These are phyloP conservation scores for Moniliella sp. DNA, from an alignment of 1,284 basidiomycete species.

Conservation along the genomic window DNA sequence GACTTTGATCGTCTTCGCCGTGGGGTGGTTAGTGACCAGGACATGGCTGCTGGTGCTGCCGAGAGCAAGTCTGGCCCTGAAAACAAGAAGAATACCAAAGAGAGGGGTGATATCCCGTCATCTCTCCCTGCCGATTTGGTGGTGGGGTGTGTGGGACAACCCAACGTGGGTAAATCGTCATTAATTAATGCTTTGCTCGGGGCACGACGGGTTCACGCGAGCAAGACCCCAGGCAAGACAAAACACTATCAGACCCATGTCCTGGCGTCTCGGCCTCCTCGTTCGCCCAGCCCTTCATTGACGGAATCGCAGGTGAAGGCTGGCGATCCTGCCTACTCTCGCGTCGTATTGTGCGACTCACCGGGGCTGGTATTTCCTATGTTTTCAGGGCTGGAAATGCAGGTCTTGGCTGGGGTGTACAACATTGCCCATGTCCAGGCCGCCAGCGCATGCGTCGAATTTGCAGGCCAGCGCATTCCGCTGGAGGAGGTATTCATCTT, in stretches of 20 bases:
- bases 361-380: slow-evolving; percentile 46
- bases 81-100: neutral
- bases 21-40: neutral
- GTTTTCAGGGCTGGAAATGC: slow-evolving; percentile 15
- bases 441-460: slow-evolving; percentile 51
- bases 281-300: slow-evolving; percentile 65
- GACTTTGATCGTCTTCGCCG: slow-evolving; percentile 5
- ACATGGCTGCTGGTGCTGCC: too few relatives aligned
- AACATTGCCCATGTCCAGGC: slow-evolving; percentile 62
- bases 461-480: slow-evolving; percentile 49
- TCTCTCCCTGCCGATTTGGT: too few relatives aligned
- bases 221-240: slow-evolving; percentile 75
- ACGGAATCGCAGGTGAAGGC: slow-evolving; percentile 38
- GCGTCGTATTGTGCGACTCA: slow-evolving; percentile 12
- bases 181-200: slow-evolving; percentile 74
- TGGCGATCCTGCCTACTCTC: slow-evolving; percentile 3
- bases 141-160: slow-evolving; percentile 50
- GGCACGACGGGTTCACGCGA: slow-evolving; percentile 56
- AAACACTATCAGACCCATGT: slow-evolving; percentile 77
- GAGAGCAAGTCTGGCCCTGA: too few relatives aligned
- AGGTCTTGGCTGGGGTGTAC: slow-evolving; percentile 58
- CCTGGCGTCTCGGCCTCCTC: slow-evolving; percentile 57
- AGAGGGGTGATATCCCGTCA: too few relatives aligned
- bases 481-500: slow-evolving; percentile 53
- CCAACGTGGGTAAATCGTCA: slow-evolving; percentile 80